A percentile compares a stretch with the other conserved stretches of the same genome.
phyloP scores from a whole-genome alignment of 228 moss, liverwort and hornwort species.

The Sphagnum fallax region DNA sequence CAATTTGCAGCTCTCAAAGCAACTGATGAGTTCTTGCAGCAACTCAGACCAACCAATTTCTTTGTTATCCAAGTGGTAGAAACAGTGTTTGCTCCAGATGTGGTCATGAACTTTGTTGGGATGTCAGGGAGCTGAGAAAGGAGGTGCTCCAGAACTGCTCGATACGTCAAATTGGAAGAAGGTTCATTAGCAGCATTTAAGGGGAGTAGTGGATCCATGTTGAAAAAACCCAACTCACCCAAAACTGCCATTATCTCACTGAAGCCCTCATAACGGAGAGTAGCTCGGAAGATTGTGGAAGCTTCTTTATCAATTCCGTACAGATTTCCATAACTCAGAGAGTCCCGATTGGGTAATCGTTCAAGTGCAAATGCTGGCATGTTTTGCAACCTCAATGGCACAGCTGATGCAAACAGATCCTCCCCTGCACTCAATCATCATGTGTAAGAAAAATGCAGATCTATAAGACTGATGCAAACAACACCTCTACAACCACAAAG shows the following conservation, averaged over 20 bases:
- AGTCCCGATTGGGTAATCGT: constrained; percentile 81
- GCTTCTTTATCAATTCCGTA: constrained; percentile 81
- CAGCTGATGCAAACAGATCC: constrained; percentile 67
- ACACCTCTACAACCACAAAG: no score
- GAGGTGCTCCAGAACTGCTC: constrained; percentile 29
- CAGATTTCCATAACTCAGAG: constrained; percentile 67
- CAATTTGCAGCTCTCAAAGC: constrained; percentile 61
- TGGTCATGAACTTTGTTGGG: background rate
- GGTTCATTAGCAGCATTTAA: constrained; percentile 14
- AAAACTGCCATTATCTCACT: constrained; percentile 74
- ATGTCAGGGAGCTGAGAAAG: constrained; percentile 22
- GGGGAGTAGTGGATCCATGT: constrained; percentile 23
- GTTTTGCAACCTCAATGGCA: constrained; percentile 49
- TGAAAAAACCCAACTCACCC: constrained; percentile 74
- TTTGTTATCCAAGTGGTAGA: constrained; percentile 14
- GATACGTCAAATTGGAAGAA: constrained; percentile 23
- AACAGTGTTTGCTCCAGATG: background rate
- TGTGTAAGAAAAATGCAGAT: no score
- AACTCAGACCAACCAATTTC: constrained; percentile 33
- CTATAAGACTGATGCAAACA: no score
- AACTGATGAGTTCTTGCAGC: constrained; percentile 45
- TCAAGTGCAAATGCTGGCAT: constrained; percentile 81
- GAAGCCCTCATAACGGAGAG: constrained; percentile 84
- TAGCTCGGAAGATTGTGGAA: constrained; percentile 80
- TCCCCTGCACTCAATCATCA: constrained; percentile 42